phyloP scores from a whole-genome alignment of 129 eudicot genomes.

The Mikania micrantha region DNA sequence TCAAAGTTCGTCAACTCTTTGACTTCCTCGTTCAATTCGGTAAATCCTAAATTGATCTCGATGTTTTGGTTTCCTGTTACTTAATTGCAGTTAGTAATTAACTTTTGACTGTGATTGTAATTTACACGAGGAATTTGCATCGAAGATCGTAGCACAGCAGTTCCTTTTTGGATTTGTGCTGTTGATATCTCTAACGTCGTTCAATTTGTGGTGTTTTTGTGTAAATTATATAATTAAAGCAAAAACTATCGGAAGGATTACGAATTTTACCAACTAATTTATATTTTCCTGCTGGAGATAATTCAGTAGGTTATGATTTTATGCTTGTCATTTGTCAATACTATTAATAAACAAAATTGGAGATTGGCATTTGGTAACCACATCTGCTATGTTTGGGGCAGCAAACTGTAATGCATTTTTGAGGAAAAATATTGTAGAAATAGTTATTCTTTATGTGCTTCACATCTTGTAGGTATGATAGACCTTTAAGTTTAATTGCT shows the following conservation, averaged over 20 bases:
- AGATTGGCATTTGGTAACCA: not conserved
- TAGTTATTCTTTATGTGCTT: not conserved
- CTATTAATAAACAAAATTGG: not conserved
- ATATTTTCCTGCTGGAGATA: not conserved
- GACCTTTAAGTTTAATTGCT: not conserved
- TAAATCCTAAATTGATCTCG: constrained; percentile 17
- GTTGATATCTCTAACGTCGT: not conserved
- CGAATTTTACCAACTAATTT: not conserved
- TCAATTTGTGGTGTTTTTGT: not conserved
- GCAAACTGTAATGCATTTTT: not conserved
- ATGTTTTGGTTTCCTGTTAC: not conserved
- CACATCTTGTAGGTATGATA: not conserved
- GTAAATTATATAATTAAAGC: not conserved
- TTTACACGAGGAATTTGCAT: constrained; percentile 2
- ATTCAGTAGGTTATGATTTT: not conserved
- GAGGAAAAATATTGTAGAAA: not conserved
- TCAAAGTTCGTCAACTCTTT: constrained; percentile 85
- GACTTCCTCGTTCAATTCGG: constrained; percentile 94
- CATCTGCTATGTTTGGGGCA: not conserved
- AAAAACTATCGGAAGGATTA: not conserved
- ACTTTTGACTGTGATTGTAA: constrained; percentile 2
- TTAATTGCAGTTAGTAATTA: not conserved
- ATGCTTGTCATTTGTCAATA: not conserved
- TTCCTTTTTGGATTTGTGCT: not conserved
- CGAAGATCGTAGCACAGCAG: not conserved